Base-by-base conservation (phyloP, 768 basidiomycete species). In the Pisolithus orientalis region DNA sequence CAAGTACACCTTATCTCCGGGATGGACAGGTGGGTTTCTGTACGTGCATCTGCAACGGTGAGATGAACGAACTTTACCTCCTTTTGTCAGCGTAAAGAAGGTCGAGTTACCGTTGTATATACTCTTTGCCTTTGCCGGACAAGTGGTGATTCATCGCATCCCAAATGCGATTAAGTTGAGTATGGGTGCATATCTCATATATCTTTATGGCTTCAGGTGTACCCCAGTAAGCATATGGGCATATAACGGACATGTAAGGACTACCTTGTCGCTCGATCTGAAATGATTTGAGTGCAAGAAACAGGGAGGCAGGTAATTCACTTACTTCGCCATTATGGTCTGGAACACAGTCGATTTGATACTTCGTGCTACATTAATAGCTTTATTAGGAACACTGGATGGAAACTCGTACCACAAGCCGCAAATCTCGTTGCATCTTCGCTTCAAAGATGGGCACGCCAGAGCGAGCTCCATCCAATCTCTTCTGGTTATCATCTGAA, bases 371-470 rank as follows among this genome's bases (percentile, higher is more conserved):
- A 27, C 29, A 16, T 62, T 9, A 57, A 39, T 29, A 16, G n/a
- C 14, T 1, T 1, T 10, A 44, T 29, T 14, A 24, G 39, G 6
- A 2, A 6, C 11, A 46, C 42, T 5, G 25, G 39, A 42, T 40
- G 27, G 31, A 32, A 32, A 37, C 27, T 64, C 76, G 5, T 58
- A 81, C 80, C 2, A 84, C 70, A 24, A 84, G 62, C 10, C 79
- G 67, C 17, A 73, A 60, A 55, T 82, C 79, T 0, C 69, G 58
- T 9, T 77, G 78, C 75, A 86, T 80, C 62, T 84, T 85, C 0
- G 86, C 86, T 59, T 86, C 84, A 49, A 75, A 87, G 10, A 87
- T 75, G 0, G 85, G 82, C 2, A 87, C 64, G 0, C 76, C 75
- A 11, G 64, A 63, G 14, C 70, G 66, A 0, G 62, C 48, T 0